Evolutionary conservation across 2,329 filamentous ascomycete species (phyloP).

Genomic region (Phoma sp.): DNA sequence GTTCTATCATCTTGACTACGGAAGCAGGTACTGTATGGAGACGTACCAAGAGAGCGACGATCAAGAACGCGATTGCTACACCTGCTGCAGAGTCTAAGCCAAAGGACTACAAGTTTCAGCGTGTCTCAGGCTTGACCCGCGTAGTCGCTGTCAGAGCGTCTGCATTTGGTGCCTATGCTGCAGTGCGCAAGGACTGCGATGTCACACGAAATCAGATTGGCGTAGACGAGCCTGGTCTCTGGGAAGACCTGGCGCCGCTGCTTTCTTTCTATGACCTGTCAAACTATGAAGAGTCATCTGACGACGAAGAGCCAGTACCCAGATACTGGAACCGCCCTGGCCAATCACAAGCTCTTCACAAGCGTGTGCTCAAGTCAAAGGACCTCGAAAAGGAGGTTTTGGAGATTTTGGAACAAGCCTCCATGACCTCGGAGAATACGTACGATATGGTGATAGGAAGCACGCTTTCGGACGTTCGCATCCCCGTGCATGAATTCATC

Average conservation of each 20-base stretch:
- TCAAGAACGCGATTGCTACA: slow-evolving; percentile 68
- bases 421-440: slow-evolving; percentile 49
- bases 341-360: slow-evolving; percentile 60
- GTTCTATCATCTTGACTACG: slow-evolving; percentile 92
- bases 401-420: slow-evolving; percentile 49
- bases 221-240: slow-evolving; percentile 71
- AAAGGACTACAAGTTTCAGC: slow-evolving; percentile 95
- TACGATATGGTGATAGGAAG: slow-evolving; percentile 58
- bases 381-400: slow-evolving; percentile 70
- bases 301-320: slow-evolving; percentile 54
- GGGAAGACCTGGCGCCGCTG: slow-evolving; percentile 74
- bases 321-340: slow-evolving; percentile 59
- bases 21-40: slow-evolving; percentile 93
- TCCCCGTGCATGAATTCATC: slow-evolving; percentile 86
- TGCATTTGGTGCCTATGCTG: slow-evolving; percentile 86
- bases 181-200: slow-evolving; percentile 82
- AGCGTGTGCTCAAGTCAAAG: slow-evolving; percentile 66
- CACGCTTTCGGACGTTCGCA: slow-evolving; percentile 68
- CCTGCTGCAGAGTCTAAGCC: slow-evolving; percentile 64
- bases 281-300: slow-evolving; percentile 48
- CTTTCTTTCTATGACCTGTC: slow-evolving; percentile 70
- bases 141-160: slow-evolving; percentile 86
- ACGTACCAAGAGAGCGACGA: slow-evolving; percentile 80
- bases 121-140: slow-evolving; percentile 85
- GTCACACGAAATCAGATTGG: slow-evolving; percentile 76